Base-by-base conservation (phyloP, 2,329 filamentous ascomycete genomes). In the Dactylellina sp. region DNA sequence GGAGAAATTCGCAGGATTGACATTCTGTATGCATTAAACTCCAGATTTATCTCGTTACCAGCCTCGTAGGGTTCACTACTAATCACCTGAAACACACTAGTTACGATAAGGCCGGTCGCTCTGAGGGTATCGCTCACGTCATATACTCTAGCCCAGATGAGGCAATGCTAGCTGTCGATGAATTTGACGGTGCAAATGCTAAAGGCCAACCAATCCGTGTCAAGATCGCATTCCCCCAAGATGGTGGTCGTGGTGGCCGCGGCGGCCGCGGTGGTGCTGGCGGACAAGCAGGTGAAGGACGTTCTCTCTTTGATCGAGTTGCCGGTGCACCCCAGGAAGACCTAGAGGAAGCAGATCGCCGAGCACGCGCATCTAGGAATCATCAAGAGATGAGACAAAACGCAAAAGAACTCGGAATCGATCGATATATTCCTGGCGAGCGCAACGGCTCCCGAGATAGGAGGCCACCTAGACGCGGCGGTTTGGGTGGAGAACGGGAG, bases 131-230 rank as follows among this genome's bases (percentile, higher is more conserved):
- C 39, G 93, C 93, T 5, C 95, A 88, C 79, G 90, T 97, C 53
- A 93, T 90, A 7, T 97, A 96, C 82, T 86, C 89, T 77, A 84
- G 83, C 63, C 83, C 86, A 55, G 85, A 87, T 52, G 91, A 97
- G 80, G 93, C 93, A 7, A 83, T 86, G 77, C 84, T 86, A 49
- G 93, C 93, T 1, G 86, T 97, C 63, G 85, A 84, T 61, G 90
- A 97, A 78, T 97, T 90, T 79, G 89, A 97, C 80, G 92, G 92
- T 64, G 93, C 93, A 76, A 97, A 97, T 80, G 93, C 93, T 66
- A 93, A 95, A 78, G 90, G 89, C 85, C 83, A 80, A 80, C 47
- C 46, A 2, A 61, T 62, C 28, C 32, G 80, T 94, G 44, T 85
- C 88, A n/a, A 35, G 28, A 62, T 75, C 35, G 71, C 71, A 20